phyloP scores from a whole-genome alignment of 192 early-diverging fungal species.

The Coemansia sp. region DNA sequence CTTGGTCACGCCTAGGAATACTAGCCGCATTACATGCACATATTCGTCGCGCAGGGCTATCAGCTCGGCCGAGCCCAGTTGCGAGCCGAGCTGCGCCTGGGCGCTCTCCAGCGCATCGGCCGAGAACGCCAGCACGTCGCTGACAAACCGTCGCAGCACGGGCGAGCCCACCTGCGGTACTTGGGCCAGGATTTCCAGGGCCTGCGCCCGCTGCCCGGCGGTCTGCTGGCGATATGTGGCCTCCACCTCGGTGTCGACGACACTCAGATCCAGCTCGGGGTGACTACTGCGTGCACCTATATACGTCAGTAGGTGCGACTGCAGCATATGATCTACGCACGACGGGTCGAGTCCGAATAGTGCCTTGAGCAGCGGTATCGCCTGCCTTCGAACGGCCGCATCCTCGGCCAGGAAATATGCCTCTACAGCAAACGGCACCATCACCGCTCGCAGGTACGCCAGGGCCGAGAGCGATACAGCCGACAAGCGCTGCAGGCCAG shows the following conservation, averaged over 20 bases:
- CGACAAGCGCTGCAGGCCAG: conserved; percentile 1
- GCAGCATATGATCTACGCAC: conserved; percentile 11
- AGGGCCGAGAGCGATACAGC: conserved; percentile 15
- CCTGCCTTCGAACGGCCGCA: conserved; percentile 19
- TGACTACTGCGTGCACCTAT: conserved; percentile 10
- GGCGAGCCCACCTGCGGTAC: conserved; percentile 23
- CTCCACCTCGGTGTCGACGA: too few species aligned
- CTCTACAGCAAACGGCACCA: conserved; percentile 34
- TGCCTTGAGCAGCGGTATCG: conserved; percentile 23
- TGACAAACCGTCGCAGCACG: conserved; percentile 15
- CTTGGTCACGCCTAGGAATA: conserved; percentile 35
- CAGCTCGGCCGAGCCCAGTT: conserved; percentile 26
- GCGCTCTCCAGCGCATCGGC: conserved; percentile 12
- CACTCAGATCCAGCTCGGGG: conserved; percentile 10
- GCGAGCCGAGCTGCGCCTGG: conserved; percentile 10
- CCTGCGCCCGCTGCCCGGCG: conserved; percentile 22
- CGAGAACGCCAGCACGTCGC: conserved; percentile 20
- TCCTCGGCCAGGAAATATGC: conserved; percentile 35
- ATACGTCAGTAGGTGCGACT: conserved; percentile 30
- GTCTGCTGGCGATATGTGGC: conserved; percentile 22
- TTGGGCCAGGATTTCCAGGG: conserved; percentile 25
- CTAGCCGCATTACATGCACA: conserved; percentile 32
- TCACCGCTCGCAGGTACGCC: conserved; percentile 20
- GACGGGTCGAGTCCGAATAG: conserved; percentile 19
- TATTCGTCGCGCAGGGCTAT: conserved; percentile 26